Evolutionary conservation across 331 rosid species (phyloP).

Genomic region (Malus hybrid): DNA sequence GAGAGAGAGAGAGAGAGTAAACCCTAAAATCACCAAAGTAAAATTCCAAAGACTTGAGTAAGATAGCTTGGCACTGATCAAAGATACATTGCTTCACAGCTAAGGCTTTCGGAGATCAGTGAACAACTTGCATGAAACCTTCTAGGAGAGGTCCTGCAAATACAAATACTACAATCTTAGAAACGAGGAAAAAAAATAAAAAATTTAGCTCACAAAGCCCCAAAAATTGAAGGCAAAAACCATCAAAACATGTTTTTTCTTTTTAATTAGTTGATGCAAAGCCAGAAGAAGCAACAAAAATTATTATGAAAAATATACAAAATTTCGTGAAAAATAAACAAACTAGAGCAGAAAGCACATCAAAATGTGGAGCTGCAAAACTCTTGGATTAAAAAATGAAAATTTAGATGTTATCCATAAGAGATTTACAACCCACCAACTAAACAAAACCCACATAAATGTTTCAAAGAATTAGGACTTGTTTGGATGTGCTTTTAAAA

Average conservation of each 20-base stretch:
- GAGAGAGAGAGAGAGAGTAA: neutral
- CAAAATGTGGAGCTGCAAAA: neutral
- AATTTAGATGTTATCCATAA: neutral
- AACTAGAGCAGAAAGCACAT: neutral
- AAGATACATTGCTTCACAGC: slow-evolving; percentile 14
- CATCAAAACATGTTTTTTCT: neutral
- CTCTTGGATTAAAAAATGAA: neutral
- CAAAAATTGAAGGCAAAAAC: neutral
- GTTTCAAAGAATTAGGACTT: neutral
- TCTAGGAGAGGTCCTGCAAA: slow-evolving; percentile 5
- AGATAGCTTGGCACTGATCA: slow-evolving; percentile 7
- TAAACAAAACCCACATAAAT: neutral
- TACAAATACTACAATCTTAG: neutral
- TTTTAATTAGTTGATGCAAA: too few relatives aligned
- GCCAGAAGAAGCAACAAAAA: too few relatives aligned
- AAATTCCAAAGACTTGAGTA: slow-evolving; percentile 9
- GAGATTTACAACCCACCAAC: neutral
- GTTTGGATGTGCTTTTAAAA: too few relatives aligned
- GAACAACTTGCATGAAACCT: slow-evolving; percentile 19
- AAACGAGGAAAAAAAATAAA: neutral
- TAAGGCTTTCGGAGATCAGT: slow-evolving; percentile 11
- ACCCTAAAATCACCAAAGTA: slow-evolving; percentile 10
- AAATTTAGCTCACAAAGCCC: neutral
- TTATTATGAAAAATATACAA: too few relatives aligned
- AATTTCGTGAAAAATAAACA: neutral